Percentiles rank a stretch among this genome's conserved stretches.
These are phyloP conservation scores for Parathielavia appendiculata DNA, from an alignment of 495 filamentous ascomycete genomes.

Conservation along the genomic window DNA sequence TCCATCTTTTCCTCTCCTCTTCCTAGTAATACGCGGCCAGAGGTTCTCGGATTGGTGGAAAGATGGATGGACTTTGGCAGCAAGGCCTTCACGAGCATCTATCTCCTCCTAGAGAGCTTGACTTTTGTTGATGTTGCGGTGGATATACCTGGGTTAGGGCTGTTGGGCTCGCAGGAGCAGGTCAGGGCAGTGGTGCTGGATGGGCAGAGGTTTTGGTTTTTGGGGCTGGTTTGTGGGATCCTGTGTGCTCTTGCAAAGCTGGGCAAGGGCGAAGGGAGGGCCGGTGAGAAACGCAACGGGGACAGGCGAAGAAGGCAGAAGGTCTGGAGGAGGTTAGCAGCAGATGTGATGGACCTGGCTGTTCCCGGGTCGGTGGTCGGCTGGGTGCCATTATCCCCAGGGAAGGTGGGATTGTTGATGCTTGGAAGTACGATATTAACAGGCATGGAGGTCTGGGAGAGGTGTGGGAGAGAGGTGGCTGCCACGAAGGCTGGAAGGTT, in stretches of 20 bases:
- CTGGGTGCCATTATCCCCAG: slow-evolving; percentile 46
- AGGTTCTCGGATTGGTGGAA: background rate
- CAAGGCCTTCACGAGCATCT: slow-evolving; percentile 44
- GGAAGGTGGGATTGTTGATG: slow-evolving; percentile 49
- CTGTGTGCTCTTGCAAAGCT: slow-evolving; percentile 19
- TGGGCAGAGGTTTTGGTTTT: slow-evolving; percentile 62
- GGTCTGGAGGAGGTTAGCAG: slow-evolving; percentile 38
- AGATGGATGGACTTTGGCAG: slow-evolving; percentile 37
- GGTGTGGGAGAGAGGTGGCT: slow-evolving; percentile 35
- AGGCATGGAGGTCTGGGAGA: slow-evolving; percentile 54
- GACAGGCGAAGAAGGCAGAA: slow-evolving; percentile 11
- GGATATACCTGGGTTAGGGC: slow-evolving; percentile 43
- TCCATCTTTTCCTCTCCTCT: slow-evolving; percentile 16
- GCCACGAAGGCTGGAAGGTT: background rate
- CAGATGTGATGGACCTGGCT: slow-evolving; percentile 53
- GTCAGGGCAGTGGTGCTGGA: slow-evolving; percentile 38
- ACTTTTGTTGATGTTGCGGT: slow-evolving; percentile 40
- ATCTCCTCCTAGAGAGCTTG: slow-evolving; percentile 43
- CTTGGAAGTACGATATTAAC: slow-evolving; percentile 55
- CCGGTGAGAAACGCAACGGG: background rate
- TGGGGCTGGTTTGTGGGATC: slow-evolving; percentile 42
- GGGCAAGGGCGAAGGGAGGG: slow-evolving; percentile 5
- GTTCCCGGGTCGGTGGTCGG: slow-evolving; percentile 51
- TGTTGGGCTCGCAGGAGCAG: slow-evolving; percentile 29
- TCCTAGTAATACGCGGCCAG: background rate